These are phyloP conservation scores for Zymoseptoria crescenta DNA, from an alignment of 2,329 filamentous ascomycete genomes.

Conservation along the genomic window DNA sequence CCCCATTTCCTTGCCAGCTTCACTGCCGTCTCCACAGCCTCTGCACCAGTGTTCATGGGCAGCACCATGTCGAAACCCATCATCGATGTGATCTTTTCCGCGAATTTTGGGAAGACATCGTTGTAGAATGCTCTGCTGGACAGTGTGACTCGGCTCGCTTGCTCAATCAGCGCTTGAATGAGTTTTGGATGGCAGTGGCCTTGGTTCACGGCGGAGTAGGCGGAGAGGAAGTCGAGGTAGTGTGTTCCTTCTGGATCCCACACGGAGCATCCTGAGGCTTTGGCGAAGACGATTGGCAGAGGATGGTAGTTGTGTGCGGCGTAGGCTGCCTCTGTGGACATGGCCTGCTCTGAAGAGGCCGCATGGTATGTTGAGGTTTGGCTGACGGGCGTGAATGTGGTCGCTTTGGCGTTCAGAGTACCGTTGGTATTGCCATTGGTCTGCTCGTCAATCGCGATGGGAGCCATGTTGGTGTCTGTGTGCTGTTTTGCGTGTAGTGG, in stretches of 20 bases:
- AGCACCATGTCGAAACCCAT: constrained; percentile 97
- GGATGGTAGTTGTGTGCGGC: constrained; percentile 99
- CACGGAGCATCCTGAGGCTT: constrained; percentile 75
- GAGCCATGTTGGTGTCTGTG: constrained; percentile 26
- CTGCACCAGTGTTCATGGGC: constrained; percentile 96
- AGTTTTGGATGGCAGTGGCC: constrained; percentile 96
- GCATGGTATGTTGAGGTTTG: constrained; percentile 56
- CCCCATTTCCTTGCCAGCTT: constrained; percentile 98
- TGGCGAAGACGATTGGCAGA: constrained; percentile 84
- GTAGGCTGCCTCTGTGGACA: constrained; percentile 70
- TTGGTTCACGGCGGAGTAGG: constrained; percentile 96
- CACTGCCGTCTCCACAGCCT: constrained; percentile 91
- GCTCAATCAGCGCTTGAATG: constrained; percentile 79
- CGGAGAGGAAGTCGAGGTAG: constrained; percentile 96
- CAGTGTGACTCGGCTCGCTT: constrained; percentile 81
- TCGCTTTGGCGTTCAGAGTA: constrained; percentile 34
- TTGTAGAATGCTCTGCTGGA: constrained; percentile 97
- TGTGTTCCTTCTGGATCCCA: constrained; percentile 91
- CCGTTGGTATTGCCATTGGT: constrained; percentile 22
- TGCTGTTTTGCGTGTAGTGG: background rate
- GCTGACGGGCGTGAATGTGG: constrained; percentile 34
- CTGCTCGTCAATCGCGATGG: constrained; percentile 27
- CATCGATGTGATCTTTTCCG: constrained; percentile 78
- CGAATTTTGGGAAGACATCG: constrained; percentile 94
- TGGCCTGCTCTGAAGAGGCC: constrained; percentile 69